Evolutionary conservation across 805 yeast species (phyloP), one percentile per base, ranked within the genome.

Genomic region (Suhomyces vadensis): DNA sequence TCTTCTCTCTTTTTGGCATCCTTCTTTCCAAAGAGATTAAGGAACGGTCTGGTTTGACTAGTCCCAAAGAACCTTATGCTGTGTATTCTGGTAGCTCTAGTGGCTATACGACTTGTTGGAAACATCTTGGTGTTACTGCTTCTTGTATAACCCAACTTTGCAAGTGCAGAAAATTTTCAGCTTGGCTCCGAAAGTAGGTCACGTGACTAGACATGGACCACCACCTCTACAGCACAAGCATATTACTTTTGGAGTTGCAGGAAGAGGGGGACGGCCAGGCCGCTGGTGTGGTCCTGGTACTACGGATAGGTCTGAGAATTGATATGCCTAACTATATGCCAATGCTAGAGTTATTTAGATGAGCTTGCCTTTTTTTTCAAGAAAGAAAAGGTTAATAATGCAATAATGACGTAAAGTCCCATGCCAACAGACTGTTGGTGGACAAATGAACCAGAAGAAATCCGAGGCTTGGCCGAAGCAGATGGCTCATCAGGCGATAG

Each of bases 21-120:
- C 36, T 58, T 60, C 21, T 58, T 51, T 1, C 73, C 71, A 40
- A 70, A 69, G 25, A 70, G 49, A 48, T 65, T 63, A 41, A 69
- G 55, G 50, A 68, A 62, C 4, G 54, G 49, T 11, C 54, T 48
- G 11, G 54, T 35, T 2, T 49, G 35, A 4, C 52, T 43, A 13
- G 47, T 39, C 5, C 42, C 25, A 27, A 49, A 44, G 7, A 40
- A 14, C 48, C 53, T 41, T 40, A 44, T 40, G 35, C 49, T 42
- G 29, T 37, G 37, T 39, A 46, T 38, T 31, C 44, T 47, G 21
- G 40, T 25, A 20, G 43, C 24, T 25, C 39, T 39, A 13, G 43
- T 29, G 22, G 22, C 29, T 17, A 25, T 10, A 16, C 31, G 22
- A 22, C 13, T 24, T 16, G n/a, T n/a, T n/a, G 33, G 19, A 29